Evolutionary conservation across 805 yeast species (phyloP).

Genomic region (Candida chauliodis): DNA sequence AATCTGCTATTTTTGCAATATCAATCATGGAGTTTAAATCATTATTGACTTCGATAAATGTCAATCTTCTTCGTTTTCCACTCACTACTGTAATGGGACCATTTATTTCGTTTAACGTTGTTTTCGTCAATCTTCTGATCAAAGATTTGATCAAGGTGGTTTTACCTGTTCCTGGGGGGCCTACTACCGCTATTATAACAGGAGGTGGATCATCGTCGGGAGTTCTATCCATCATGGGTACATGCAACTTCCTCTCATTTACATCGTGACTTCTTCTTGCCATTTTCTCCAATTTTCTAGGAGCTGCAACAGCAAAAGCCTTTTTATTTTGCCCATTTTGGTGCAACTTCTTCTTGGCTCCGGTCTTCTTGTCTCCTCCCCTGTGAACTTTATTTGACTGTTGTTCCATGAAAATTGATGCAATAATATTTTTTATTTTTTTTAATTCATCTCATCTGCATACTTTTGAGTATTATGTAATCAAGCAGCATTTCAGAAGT

Average conservation of each 20-base stretch:
- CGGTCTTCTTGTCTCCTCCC: conserved; percentile 41
- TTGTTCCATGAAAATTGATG: conserved; percentile 16
- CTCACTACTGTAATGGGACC: conserved; percentile 97
- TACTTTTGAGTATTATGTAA: conserved; percentile 3
- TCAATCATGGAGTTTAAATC: conserved; percentile 96
- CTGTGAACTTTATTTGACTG: conserved; percentile 85
- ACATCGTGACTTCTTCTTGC: conserved; percentile 83
- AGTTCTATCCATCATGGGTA: conserved; percentile 95
- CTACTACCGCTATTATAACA: conserved; percentile 91
- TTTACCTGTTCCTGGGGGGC: conserved; percentile 99
- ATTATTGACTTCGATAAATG: conserved; percentile 89
- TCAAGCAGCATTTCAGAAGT: conserved; percentile 1
- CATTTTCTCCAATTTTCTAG: conserved; percentile 79
- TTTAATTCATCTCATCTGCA: conserved; percentile 5
- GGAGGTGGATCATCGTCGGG: conserved; percentile 99
- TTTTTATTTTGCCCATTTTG: conserved; percentile 64
- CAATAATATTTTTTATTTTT: background rate
- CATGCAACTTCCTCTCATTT: conserved; percentile 82
- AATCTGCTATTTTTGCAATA: conserved; percentile 91
- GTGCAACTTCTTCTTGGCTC: conserved; percentile 84
- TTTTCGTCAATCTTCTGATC: conserved; percentile 83
- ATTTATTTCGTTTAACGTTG: conserved; percentile 77
- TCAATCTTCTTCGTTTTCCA: conserved; percentile 88
- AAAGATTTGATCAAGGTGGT: conserved; percentile 87
- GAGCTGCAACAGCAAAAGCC: conserved; percentile 50